Evolutionary conservation across 2,329 filamentous ascomycete species (phyloP).

Genomic region (Penicillium thymicola): DNA sequence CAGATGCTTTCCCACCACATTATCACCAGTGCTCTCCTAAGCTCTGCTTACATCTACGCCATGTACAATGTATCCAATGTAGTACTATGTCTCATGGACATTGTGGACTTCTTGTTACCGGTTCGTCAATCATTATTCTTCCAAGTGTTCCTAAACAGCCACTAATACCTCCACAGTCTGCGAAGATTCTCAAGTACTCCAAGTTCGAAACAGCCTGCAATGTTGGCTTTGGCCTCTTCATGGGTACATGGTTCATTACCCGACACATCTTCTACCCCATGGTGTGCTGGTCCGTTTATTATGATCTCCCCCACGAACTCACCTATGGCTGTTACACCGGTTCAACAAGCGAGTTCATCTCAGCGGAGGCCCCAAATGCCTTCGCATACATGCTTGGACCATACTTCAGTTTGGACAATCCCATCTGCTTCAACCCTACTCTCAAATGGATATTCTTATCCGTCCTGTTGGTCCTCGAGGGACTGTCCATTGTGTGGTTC

Average conservation of each 20-base stretch:
- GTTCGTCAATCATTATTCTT: slow-evolving; percentile 50
- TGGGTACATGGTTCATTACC: slow-evolving; percentile 76
- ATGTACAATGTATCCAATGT: slow-evolving; percentile 84
- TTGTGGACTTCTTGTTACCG: slow-evolving; percentile 83
- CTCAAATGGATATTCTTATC: slow-evolving; percentile 75
- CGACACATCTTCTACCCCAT: slow-evolving; percentile 77
- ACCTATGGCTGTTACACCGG: slow-evolving; percentile 69
- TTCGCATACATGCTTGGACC: slow-evolving; percentile 68
- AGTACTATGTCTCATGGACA: slow-evolving; percentile 88
- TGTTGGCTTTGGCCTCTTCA: slow-evolving; percentile 77
- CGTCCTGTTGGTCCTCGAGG: slow-evolving; percentile 73
- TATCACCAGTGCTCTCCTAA: slow-evolving; percentile 78
- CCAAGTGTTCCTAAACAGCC: neutral
- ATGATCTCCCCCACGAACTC: slow-evolving; percentile 61
- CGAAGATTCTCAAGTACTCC: slow-evolving; percentile 91
- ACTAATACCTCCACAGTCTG: slow-evolving; percentile 53
- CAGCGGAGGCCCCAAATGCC: slow-evolving; percentile 40
- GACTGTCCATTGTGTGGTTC: slow-evolving; percentile 83
- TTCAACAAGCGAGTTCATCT: slow-evolving; percentile 32
- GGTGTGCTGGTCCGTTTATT: slow-evolving; percentile 78
- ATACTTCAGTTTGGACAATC: slow-evolving; percentile 66
- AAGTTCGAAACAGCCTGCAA: slow-evolving; percentile 76
- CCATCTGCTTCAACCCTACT: slow-evolving; percentile 73
- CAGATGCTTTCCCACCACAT: slow-evolving; percentile 97
- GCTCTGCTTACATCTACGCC: slow-evolving; percentile 79